Base-by-base conservation (phyloP, 2,329 filamentous ascomycete species). In the Penicillium sumatraense region DNA sequence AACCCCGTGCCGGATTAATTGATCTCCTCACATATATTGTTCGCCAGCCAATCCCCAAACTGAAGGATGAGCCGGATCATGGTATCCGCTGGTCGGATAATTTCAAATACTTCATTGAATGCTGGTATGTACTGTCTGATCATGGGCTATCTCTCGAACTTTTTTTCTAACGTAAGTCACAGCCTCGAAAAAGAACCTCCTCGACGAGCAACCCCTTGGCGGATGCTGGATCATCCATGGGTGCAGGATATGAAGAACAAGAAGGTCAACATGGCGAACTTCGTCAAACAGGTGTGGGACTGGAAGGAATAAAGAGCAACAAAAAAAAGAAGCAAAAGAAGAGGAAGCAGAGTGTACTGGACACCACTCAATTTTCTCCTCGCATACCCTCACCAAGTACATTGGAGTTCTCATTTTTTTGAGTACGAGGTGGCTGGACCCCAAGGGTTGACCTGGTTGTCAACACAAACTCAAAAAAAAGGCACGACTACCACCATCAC, bases 21-120 rank as follows among this genome's bases (percentile, higher is more conserved):
- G 95, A 99, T 73, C 83, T 99, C 10, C 81, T 99, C 58, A 99
- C 95, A 11, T 99, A 98, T 72, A 99, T 99, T 71, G 95, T 99
- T 41, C 88, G 91, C 63, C 95, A 99, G 73, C 89, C 91, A 3
- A 96, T 98, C 56, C 95, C 95, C 2, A 96, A 92, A 73, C 81
- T 99, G 60, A 98, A 97, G 76, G 95, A 99, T 65, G 95, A 99
- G 75, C 90, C 91, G 0, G 87, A 91, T 27, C 90, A 89, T 64
- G 88, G 88, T 56, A 96, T 99, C 64, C 89, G 88, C 71, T 99
- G 95, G 95, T 96, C 90, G 65, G 90, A 96, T 66, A 96, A 90
- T 70, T 98, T 99, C 78, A 99, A 99, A 75, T 97, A 97, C 74
- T 99, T 99, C 68, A 97, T 99, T 67, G 93, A 97, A 78, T 97